A percentile compares a stretch with the other conserved stretches of the same genome.
Evolutionary conservation across 2,329 filamentous ascomycete species (phyloP).

Genomic region (Pseudopithomyces maydicus): DNA sequence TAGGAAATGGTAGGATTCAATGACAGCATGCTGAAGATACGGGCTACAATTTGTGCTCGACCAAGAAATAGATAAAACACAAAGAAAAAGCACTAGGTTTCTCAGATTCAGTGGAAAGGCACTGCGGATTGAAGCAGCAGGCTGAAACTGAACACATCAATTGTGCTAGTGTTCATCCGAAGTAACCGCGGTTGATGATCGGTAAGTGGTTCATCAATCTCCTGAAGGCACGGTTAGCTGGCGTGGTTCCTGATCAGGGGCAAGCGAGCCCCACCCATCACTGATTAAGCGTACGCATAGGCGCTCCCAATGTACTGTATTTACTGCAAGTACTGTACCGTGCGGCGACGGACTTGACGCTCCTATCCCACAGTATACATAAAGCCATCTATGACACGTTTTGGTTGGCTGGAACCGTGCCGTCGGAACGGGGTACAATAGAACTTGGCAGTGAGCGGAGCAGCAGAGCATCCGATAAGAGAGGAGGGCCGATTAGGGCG

Average conservation of each 20-base stretch:
- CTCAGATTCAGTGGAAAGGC: too few relatives aligned
- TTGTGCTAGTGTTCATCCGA: too few relatives aligned
- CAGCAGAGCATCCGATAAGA: slow-evolving; percentile 5
- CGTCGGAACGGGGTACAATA: background rate
- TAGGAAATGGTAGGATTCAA: background rate
- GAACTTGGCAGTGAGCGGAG: slow-evolving; percentile 3
- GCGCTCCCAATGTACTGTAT: background rate
- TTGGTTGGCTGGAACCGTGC: background rate
- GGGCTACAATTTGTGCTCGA: too few relatives aligned
- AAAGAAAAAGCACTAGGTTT: too few relatives aligned
- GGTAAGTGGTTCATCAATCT: background rate
- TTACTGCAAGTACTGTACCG: too few relatives aligned
- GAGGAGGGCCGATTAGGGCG: background rate
- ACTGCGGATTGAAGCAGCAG: too few relatives aligned
- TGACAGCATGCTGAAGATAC: too few relatives aligned
- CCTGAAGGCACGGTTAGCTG: background rate
- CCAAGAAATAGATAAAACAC: too few relatives aligned
- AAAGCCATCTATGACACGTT: background rate
- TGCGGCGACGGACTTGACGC: background rate
- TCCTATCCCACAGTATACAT: background rate
- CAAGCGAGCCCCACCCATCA: background rate
- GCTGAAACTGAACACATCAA: too few relatives aligned
- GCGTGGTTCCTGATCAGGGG: background rate
- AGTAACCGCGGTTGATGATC: too few relatives aligned
- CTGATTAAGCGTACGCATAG: background rate